A percentile compares a stretch with the other conserved stretches of the same genome.
These are phyloP conservation scores for Articulospora tetracladia DNA, from an alignment of 495 filamentous ascomycete species.

Conservation along the genomic window DNA sequence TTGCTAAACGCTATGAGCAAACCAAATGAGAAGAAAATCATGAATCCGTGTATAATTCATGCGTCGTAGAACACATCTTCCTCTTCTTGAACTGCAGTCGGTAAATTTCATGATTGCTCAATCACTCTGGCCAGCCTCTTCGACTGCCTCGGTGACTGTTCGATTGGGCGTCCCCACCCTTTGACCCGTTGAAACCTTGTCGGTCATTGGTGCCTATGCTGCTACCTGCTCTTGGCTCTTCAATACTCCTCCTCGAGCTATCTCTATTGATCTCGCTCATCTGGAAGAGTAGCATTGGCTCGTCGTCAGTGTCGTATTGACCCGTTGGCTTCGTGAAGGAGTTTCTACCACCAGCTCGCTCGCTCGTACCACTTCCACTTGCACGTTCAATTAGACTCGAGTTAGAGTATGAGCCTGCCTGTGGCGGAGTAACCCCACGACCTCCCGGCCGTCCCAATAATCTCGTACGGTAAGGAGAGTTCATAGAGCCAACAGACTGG, in stretches of 20 bases:
- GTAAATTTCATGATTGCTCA: not conserved
- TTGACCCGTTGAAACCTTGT: constrained; percentile 38
- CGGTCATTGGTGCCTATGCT: constrained; percentile 29
- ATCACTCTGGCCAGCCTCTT: constrained; percentile 15
- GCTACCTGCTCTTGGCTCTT: constrained; percentile 57
- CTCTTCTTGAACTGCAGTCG: not conserved
- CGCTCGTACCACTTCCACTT: constrained; percentile 51
- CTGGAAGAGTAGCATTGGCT: constrained; percentile 71
- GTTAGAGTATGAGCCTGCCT: constrained; percentile 34
- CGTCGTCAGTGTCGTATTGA: constrained; percentile 60
- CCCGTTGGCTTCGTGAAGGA: constrained; percentile 32
- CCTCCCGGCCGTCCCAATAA: constrained; percentile 27
- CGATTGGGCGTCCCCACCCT: constrained; percentile 42
- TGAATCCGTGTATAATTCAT: not conserved
- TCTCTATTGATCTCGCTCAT: constrained; percentile 76
- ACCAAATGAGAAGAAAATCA: not conserved
- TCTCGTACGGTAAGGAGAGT: constrained; percentile 30
- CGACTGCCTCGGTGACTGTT: constrained; percentile 23
- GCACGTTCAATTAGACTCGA: constrained; percentile 43
- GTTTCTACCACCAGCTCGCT: constrained; percentile 36
- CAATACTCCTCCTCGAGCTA: constrained; percentile 65
- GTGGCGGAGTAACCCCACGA: constrained; percentile 27
- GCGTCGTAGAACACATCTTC: not conserved
- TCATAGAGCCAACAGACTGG: constrained; percentile 20
- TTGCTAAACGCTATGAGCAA: not conserved